A percentile compares a stretch with the other conserved stretches of the same genome.
These are phyloP conservation scores for Cladorrhinum samala DNA, from an alignment of 495 filamentous ascomycete species.

Conservation along the genomic window DNA sequence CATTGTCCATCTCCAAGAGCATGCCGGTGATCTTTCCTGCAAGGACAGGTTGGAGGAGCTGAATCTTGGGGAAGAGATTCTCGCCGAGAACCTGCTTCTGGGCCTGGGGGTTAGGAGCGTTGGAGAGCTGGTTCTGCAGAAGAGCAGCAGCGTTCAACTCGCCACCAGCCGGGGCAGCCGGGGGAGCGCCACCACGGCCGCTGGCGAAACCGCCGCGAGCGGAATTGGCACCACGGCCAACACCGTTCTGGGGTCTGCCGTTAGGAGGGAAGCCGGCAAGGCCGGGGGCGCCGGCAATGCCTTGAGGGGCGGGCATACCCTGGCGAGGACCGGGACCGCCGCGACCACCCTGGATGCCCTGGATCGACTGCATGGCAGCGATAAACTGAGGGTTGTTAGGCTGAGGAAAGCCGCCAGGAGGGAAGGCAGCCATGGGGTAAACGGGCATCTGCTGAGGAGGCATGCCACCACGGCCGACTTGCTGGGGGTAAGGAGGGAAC, in stretches of 20 bases:
- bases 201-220: constrained; percentile 39
- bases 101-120: constrained; percentile 53
- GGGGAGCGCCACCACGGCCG: constrained; percentile 48
- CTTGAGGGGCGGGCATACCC: constrained; percentile 62
- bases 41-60: constrained; percentile 82
- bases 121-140: constrained; percentile 45
- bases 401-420: constrained; percentile 50
- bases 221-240: constrained; percentile 37
- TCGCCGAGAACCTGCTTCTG: constrained; percentile 99
- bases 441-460: constrained; percentile 72
- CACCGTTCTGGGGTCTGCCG: constrained; percentile 35
- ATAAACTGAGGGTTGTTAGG: constrained; percentile 49
- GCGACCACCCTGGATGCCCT: constrained; percentile 56
- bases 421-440: constrained; percentile 74
- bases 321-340: constrained; percentile 68
- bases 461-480: constrained; percentile 75
- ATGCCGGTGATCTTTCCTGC: constrained; percentile 99
- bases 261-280: constrained; percentile 61
- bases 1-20: constrained; percentile 98
- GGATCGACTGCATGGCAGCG: constrained; percentile 62
- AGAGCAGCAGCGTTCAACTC: constrained; percentile 35
- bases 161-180: constrained; percentile 21
- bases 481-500: constrained; percentile 76
- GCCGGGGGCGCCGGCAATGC: constrained; percentile 44
- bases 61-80: constrained; percentile 96